These are phyloP conservation scores for Hypomyces perniciosus DNA, from an alignment of 2,329 filamentous ascomycete genomes.

Conservation along the genomic window DNA sequence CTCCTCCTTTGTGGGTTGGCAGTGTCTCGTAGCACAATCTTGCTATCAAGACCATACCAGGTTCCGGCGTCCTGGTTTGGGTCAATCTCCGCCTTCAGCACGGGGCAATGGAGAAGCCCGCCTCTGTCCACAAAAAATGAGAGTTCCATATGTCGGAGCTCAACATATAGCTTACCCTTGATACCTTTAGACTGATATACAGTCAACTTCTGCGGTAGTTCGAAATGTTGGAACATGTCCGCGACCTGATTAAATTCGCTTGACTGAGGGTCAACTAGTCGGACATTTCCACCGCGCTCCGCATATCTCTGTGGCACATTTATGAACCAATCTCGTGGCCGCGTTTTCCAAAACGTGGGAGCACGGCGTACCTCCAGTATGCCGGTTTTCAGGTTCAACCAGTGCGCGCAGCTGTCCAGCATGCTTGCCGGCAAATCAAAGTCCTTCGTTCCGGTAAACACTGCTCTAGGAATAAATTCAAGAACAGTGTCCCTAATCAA, in stretches of 20 bases:
- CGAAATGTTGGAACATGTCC: constrained; percentile 3
- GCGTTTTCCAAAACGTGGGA: constrained; percentile 26
- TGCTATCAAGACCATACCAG: constrained; percentile 53
- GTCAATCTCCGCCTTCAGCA: constrained; percentile 50
- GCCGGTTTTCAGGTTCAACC: constrained; percentile 42
- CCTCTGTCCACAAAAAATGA: constrained; percentile 24
- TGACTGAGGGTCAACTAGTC: constrained; percentile 7
- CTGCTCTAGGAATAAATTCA: constrained; percentile 28
- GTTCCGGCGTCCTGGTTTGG: constrained; percentile 53
- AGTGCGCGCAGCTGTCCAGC: constrained; percentile 50
- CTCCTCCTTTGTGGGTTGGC: constrained; percentile 37
- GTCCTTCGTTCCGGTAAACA: constrained; percentile 20
- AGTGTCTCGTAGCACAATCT: constrained; percentile 47
- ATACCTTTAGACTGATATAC: constrained; percentile 1
- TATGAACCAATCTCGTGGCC: constrained; percentile 28
- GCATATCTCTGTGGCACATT: constrained; percentile 21
- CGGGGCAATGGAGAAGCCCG: constrained; percentile 37
- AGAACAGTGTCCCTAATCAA: constrained; percentile 15
- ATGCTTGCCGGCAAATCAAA: constrained; percentile 48
- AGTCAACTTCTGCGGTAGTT: constrained; percentile 2
- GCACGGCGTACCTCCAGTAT: constrained; percentile 46
- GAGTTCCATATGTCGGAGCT: constrained; percentile 10
- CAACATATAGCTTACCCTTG: constrained; percentile 1
- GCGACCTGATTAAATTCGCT: neutral
- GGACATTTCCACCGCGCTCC: constrained; percentile 13